A percentile compares a stretch with the other conserved stretches of the same genome.
phyloP scores from a whole-genome alignment of 2,329 filamentous ascomycete species.

The Xylaria sp. region DNA sequence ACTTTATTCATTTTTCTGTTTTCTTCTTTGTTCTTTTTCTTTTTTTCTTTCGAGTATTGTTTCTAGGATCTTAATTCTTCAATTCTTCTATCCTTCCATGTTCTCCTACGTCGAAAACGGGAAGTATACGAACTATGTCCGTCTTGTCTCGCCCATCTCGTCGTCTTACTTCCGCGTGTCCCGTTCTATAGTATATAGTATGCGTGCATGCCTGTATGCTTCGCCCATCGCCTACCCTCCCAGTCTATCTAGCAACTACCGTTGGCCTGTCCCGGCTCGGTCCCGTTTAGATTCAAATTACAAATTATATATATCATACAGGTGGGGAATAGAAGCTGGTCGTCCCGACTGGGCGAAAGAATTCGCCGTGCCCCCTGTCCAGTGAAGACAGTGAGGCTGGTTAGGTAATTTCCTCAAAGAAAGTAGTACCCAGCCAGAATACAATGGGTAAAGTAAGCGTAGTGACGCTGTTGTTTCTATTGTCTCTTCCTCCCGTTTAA shows the following conservation, averaged over 20 bases:
- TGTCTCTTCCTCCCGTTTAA: constrained; percentile 50
- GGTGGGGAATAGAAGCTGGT: background rate
- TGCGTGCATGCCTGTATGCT: background rate
- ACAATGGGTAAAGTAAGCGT: too few relatives aligned
- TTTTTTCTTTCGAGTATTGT: background rate
- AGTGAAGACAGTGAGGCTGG: background rate
- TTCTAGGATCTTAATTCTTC: too few relatives aligned
- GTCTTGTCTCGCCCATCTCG: too few relatives aligned
- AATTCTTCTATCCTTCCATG: too few relatives aligned
- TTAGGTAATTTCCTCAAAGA: background rate
- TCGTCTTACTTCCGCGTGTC: background rate
- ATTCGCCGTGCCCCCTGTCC: background rate
- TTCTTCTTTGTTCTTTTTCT: background rate
- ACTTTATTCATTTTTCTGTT: background rate
- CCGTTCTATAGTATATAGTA: background rate
- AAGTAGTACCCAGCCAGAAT: background rate
- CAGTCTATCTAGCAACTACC: constrained; percentile 15
- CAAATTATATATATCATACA: constrained; percentile 25
- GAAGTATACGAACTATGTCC: too few relatives aligned
- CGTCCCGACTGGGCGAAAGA: background rate
- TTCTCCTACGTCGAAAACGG: background rate
- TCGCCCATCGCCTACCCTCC: background rate
- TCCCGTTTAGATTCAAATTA: constrained; percentile 6
- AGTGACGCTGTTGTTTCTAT: constrained; percentile 18
- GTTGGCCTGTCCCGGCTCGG: background rate